Evolutionary conservation across 345 rosid genomes (phyloP), one percentile per base, ranked within the genome.

Genomic region (Eutrema heterophyllum): DNA sequence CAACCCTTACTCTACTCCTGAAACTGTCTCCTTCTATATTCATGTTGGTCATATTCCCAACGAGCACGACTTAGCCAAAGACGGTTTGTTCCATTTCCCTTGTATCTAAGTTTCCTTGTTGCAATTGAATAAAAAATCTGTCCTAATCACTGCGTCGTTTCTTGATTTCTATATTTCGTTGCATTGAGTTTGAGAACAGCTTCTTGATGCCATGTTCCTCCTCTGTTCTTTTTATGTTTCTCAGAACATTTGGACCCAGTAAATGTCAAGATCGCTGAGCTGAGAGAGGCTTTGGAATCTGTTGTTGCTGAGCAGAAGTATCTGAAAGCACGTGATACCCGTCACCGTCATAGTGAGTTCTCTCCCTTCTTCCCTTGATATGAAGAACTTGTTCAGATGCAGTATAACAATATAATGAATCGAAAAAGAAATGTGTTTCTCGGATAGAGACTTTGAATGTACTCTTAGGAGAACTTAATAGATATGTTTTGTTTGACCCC

Each of bases 41-140:
- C 99, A 92, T 50, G 96, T 88, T 56, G 98, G 99, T 21, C 99
- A 95, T 64, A 95, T 95, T 75, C 97, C 97, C 51, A 92, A 84
- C 33, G 92, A 91, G 82, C 97, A 92, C 78, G 88, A 87, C 81
- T 88, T 95, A 15, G 98, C 98, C 46, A 95, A 95, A 84, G 97
- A 95, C 67, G 98, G 99, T 94, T 75, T 9, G 86, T 78, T 39
- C 56, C 15, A 0, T 16, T 59, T 49, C 29, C 41, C 38, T 24
- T 52, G 2, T 59, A 24, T 45, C 44, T 3, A 61, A 5, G 5
- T 39, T 39, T 48, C 13, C 0, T 62, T 51, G 12, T 13, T 62
- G 5, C 48, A 29, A 52, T 18, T 1, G 18, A 29, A 41, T 26
- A 0, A 7, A 2, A 9, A 0, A 48, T 35, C 10, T 12, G 16